Percentiles rank a stretch among this genome's conserved stretches.
These are phyloP conservation scores for Cinnamomum chago DNA, from an alignment of 164 flowering plant species.

Conservation along the genomic window DNA sequence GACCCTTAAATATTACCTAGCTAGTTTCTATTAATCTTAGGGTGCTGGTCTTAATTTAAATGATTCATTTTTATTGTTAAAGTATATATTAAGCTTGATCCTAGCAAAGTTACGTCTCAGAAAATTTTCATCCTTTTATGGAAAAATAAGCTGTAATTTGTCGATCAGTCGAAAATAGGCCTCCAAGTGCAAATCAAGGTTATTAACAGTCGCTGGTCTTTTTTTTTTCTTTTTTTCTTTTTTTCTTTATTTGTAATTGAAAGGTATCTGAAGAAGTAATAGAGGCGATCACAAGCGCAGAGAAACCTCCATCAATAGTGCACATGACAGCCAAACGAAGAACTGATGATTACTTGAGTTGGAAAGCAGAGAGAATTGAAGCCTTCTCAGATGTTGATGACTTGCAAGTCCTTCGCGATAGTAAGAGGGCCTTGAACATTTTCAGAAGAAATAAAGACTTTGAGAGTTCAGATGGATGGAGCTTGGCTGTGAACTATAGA, in stretches of 20 bases:
- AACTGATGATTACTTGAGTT: constrained; percentile 14
- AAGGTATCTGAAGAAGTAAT: constrained; percentile 60
- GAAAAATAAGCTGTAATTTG: too few relatives aligned
- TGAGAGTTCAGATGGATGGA: constrained; percentile 73
- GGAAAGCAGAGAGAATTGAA: constrained; percentile 30
- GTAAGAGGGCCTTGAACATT: constrained; percentile 46
- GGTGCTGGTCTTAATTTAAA: too few relatives aligned
- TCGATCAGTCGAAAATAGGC: too few relatives aligned
- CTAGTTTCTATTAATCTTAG: too few relatives aligned
- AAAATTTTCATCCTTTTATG: too few relatives aligned
- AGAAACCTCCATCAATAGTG: constrained; percentile 46
- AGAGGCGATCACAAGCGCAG: constrained; percentile 34
- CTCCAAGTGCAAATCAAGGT: background rate
- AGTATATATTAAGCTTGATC: too few relatives aligned
- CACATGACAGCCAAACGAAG: constrained; percentile 30
- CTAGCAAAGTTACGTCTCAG: too few relatives aligned
- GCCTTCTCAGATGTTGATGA: constrained; percentile 20
- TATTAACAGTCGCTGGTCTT: too few relatives aligned
- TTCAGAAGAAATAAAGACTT: constrained; percentile 46
- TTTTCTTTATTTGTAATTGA: background rate
- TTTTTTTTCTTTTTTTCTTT: too few relatives aligned
- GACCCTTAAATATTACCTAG: too few relatives aligned
- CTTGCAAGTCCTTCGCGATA: constrained; percentile 16
- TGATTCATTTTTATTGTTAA: too few relatives aligned
- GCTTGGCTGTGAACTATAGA: constrained; percentile 40